These are phyloP conservation scores for Trichoderma sp. DNA, from an alignment of 2,329 filamentous ascomycete species.

Conservation along the genomic window DNA sequence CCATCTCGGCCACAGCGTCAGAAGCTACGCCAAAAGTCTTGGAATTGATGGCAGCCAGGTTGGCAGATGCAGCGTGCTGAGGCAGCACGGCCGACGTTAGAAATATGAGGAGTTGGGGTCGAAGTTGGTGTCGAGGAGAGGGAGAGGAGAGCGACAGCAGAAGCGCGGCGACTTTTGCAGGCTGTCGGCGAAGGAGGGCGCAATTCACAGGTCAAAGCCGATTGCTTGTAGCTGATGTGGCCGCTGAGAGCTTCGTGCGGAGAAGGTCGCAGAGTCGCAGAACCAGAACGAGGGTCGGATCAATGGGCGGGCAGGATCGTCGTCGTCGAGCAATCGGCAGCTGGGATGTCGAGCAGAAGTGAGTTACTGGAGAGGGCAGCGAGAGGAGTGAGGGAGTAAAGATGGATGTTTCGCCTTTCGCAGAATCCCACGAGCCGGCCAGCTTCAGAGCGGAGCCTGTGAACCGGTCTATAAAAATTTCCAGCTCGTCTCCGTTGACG, in stretches of 20 bases:
- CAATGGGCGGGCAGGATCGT: neutral
- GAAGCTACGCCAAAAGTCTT: conserved; percentile 63
- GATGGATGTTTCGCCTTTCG: neutral
- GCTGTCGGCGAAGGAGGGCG: conserved; percentile 3
- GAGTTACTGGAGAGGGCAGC: neutral
- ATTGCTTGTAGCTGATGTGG: conserved; percentile 14
- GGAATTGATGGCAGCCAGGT: conserved; percentile 63
- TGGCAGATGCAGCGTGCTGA: conserved; percentile 45
- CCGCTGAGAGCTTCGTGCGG: neutral
- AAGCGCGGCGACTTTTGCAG: conserved; percentile 5
- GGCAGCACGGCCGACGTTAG: conserved; percentile 13
- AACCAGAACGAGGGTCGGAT: neutral
- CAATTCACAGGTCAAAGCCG: conserved; percentile 1
- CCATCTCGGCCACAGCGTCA: conserved; percentile 69
- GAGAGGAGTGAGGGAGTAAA: neutral
- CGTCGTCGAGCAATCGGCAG: neutral
- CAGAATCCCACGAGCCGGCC: conserved; percentile 5
- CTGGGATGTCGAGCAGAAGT: neutral
- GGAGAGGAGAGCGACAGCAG: neutral
- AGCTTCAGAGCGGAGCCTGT: conserved; percentile 17
- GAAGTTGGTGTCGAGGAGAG: neutral
- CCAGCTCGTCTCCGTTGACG: conserved; percentile 41
- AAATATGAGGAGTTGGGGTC: neutral
- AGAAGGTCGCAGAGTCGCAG: conserved; percentile 1
- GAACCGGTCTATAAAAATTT: conserved; percentile 38